These are phyloP conservation scores for Caryopteris hybrid DNA, from an alignment of 305 asterid species.

Conservation along the genomic window DNA sequence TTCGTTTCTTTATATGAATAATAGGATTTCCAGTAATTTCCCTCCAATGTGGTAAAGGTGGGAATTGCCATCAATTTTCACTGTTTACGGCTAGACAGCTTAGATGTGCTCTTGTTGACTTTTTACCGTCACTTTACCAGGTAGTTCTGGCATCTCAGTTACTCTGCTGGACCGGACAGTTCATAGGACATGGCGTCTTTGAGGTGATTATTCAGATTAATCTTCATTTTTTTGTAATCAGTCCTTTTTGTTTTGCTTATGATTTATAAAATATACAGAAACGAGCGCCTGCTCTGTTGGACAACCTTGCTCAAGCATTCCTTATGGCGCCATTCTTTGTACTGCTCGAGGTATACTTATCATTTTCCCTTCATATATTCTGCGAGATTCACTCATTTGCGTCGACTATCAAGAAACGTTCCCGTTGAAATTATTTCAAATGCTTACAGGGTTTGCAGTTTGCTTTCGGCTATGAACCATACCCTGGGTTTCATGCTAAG, in stretches of 20 bases:
- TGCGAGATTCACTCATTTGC: neutral
- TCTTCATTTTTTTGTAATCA: neutral
- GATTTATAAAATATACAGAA: conserved; percentile 39
- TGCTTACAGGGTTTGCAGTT: conserved; percentile 54
- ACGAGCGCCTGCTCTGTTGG: conserved; percentile 97
- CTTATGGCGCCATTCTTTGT: conserved; percentile 98
- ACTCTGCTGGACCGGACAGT: conserved; percentile 92
- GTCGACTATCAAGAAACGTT: neutral
- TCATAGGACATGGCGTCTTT: conserved; percentile 90
- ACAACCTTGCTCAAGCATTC: conserved; percentile 91
- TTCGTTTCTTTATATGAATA: neutral
- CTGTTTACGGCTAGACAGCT: neutral
- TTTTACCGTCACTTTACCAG: conserved; percentile 30
- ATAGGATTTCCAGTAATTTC: neutral
- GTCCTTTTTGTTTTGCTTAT: too few species aligned
- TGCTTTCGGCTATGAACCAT: conserved; percentile 69
- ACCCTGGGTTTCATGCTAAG: conserved; percentile 65
- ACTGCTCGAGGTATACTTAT: conserved; percentile 63
- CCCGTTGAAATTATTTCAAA: neutral
- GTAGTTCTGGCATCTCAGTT: conserved; percentile 77
- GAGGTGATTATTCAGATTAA: conserved; percentile 47
- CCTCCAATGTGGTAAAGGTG: neutral
- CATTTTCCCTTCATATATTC: neutral
- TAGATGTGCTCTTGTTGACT: neutral
- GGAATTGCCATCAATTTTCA: neutral